phyloP scores from a whole-genome alignment of 2,329 filamentous ascomycete genomes.

The Epichloe coenophiala region DNA sequence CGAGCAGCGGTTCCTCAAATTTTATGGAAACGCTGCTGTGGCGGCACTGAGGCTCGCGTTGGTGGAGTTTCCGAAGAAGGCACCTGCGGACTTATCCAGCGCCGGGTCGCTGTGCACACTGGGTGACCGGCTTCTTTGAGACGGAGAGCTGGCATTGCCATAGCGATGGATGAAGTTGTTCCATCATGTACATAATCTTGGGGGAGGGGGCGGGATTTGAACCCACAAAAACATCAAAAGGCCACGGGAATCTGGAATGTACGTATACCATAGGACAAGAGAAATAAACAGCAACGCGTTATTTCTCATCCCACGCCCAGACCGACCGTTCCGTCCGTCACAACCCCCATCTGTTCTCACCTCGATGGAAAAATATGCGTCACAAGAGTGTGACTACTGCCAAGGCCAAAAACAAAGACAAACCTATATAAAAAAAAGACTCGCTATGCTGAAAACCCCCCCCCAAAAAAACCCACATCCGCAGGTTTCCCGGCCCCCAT shows the following conservation, averaged over 20 bases:
- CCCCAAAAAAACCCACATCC: background rate
- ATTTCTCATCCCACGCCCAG: too few relatives aligned
- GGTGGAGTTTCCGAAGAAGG: slow-evolving; percentile 55
- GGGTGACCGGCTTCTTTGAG: slow-evolving; percentile 36
- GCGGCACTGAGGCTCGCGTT: slow-evolving; percentile 57
- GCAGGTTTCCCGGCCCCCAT: background rate
- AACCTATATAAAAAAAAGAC: background rate
- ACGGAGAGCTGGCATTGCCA: slow-evolving; percentile 34
- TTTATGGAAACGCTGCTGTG: slow-evolving; percentile 68
- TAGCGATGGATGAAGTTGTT: slow-evolving; percentile 7
- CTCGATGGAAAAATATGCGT: background rate
- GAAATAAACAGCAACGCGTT: too few relatives aligned
- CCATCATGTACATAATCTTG: too few relatives aligned
- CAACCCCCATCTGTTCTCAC: background rate
- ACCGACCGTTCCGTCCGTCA: too few relatives aligned
- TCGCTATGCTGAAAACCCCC: background rate
- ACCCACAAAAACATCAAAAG: too few relatives aligned
- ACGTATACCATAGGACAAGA: too few relatives aligned
- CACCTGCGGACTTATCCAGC: slow-evolving; percentile 32
- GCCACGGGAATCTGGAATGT: too few relatives aligned
- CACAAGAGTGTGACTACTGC: background rate
- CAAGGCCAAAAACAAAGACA: background rate
- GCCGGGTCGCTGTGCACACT: slow-evolving; percentile 39
- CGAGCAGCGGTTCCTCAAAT: slow-evolving; percentile 60
- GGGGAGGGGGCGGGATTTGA: too few relatives aligned